Evolutionary conservation across 345 rosid species (phyloP).

Genomic region (Excoecaria agallocha): DNA sequence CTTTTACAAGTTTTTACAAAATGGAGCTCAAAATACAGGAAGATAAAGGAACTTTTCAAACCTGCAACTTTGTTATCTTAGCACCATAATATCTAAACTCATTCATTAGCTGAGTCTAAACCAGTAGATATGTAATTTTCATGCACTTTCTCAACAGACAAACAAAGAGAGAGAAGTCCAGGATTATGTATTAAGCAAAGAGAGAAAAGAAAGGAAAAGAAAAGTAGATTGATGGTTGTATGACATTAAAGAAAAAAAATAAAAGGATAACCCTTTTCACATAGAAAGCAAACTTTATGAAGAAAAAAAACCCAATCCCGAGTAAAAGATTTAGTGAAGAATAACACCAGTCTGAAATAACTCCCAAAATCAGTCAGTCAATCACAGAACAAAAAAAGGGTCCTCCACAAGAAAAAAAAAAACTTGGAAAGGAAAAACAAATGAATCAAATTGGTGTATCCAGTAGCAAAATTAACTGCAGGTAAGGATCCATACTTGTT

Average conservation of each 20-base stretch:
- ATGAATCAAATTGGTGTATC: neutral
- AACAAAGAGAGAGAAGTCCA: slow-evolving; percentile 6
- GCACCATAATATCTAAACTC: neutral
- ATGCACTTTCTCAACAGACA: slow-evolving; percentile 26
- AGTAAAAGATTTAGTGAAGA: slow-evolving; percentile 13
- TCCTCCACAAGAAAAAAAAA: neutral
- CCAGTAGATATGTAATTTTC: slow-evolving; percentile 8
- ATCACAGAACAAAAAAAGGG: slow-evolving; percentile 6
- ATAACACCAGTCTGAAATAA: slow-evolving; percentile 2
- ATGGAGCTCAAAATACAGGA: neutral
- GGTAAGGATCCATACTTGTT: neutral
- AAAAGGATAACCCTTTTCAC: slow-evolving; percentile 10
- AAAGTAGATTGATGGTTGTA: neutral
- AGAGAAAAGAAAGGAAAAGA: neutral
- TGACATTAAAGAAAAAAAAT: neutral
- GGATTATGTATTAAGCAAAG: neutral
- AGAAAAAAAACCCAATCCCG: slow-evolving; percentile 17
- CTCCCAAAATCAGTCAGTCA: slow-evolving; percentile 5
- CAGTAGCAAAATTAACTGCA: slow-evolving; percentile 5
- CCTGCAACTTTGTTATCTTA: neutral
- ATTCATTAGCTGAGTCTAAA: neutral
- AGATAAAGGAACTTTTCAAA: neutral
- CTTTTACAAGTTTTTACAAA: neutral
- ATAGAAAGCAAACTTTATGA: slow-evolving; percentile 4
- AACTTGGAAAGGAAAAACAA: neutral